These are phyloP conservation scores for Phytophthora citricola DNA, from an alignment of 352 stramenopile genomes.

Conservation along the genomic window DNA sequence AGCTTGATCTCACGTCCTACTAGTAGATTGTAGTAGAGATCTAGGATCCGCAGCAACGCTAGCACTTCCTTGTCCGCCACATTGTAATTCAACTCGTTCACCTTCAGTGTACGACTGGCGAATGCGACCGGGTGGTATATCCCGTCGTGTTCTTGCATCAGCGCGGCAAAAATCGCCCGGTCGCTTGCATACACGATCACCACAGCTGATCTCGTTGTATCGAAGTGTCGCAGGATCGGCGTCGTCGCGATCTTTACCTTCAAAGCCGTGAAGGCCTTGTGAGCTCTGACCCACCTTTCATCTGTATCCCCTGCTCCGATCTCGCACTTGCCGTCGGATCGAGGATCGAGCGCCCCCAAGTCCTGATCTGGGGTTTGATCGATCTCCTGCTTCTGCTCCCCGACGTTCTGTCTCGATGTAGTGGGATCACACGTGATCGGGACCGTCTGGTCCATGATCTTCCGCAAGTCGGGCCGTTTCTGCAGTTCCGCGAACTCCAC, in stretches of 20 bases:
- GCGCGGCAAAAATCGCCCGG: too few relatives aligned
- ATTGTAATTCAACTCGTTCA: constrained; percentile 16
- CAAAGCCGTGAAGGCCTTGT: not conserved
- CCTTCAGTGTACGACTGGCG: constrained; percentile 8
- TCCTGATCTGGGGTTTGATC: too few relatives aligned
- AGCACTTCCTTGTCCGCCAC: not conserved
- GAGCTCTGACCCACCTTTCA: not conserved
- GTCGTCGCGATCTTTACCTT: constrained; percentile 3
- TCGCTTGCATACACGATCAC: not conserved
- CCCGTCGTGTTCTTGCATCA: constrained; percentile 16
- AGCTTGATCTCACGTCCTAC: too few relatives aligned
- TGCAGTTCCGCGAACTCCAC: constrained; percentile 2
- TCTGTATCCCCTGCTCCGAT: not conserved
- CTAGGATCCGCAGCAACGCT: not conserved
- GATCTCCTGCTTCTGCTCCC: too few relatives aligned
- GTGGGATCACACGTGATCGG: too few relatives aligned
- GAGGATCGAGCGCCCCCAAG: too few relatives aligned
- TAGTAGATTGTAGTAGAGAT: too few relatives aligned
- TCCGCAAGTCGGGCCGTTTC: not conserved
- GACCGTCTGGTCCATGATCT: too few relatives aligned
- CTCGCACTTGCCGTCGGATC: too few relatives aligned
- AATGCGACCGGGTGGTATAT: constrained; percentile 8
- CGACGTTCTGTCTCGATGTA: too few relatives aligned
- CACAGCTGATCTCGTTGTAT: not conserved
- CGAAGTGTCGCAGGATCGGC: constrained; percentile 7